Evolutionary conservation across 73 alveolate genomes (phyloP), one percentile per base, ranked within the genome.

Genomic region (Paramecium sexaurelia): DNA sequence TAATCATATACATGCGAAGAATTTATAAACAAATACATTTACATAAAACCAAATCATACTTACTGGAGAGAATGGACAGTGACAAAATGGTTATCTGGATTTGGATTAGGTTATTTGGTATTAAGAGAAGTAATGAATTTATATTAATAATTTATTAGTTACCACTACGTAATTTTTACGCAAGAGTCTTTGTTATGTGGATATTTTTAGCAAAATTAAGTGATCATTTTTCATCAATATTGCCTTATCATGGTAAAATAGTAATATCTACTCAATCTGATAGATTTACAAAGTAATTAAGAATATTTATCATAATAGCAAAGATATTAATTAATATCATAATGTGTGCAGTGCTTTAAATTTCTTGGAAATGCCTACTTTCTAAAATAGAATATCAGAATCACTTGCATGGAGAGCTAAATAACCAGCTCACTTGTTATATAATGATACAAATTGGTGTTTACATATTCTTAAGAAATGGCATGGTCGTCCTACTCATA

Each of bases 171-270:
- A 88, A 88, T 66, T 88, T 88, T 43, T 88, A 88, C 27, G 94
- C 94, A 68, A 88, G 94, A 88, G 89, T 66, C 35, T 88, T 88
- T 82, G 90, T 88, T 20, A 88, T 88, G 94, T 88, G 83, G 68
- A 87, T 71, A 27, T 88, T 88, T 33, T 56, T 82, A 24, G 94
- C 94, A 0, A 88, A 88, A 36, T 75, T 88, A 39, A 47, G 85
- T 24, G 94, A 88, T 88, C 94, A 88, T 71, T 88, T 88, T 40
- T 26, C 69, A 11, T 68, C 85, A 41, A 75, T 82, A 27, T 41
- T 88, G 20, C 94, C 94, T 35, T 88, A 55, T 66, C 78, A 61
- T 69, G 94, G 94, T 39, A 75, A 88, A 13, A 57, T 75, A 10
- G 51, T 22, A 22, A 88, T 88, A 19, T 43, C 87, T n/a, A 41